Evolutionary conservation across 2,329 filamentous ascomycete genomes (phyloP), one percentile per base, ranked within the genome.

Genomic region (Exophiala oligosperma): DNA sequence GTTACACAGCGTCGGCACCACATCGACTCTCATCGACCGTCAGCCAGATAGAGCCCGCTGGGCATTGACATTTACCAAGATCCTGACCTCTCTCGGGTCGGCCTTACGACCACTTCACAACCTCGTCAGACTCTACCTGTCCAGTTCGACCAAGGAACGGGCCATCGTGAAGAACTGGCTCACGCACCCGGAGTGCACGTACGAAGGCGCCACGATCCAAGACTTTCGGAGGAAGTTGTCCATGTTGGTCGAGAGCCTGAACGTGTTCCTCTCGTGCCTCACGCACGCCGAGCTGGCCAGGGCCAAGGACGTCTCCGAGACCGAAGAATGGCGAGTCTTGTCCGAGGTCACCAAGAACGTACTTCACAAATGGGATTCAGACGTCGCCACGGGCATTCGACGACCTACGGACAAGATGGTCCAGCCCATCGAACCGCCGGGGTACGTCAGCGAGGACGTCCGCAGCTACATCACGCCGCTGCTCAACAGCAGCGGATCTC

Each of bases 231-330:
- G 61, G 23, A 63, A 63, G 52, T 37, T 63, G 40, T 63, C 61
- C 5, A 63, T 63, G 61, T 52, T 63, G 51, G 61, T 61, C 17
- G 61, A 63, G 44, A 63, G 55, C 17, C 58, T 63, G 50, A 63
- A 63, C 26, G 61, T 63, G 17, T 63, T 63, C 35, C 61, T 63
- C 12, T 63, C 61, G 6, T 61, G 57, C 23, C 56, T 63, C 44
- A 63, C 61, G 2, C 61, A 63, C 37, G 61, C 61, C 44, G 61
- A 63, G 37, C 56, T 63, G 11, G 58, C 61, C n/a, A 56, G 61
- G 44, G 61, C 61, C 44, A 54, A 52, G 38, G 58, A 49, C 21
- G 46, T 47, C 9, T 59, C 52, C 3, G 61, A 61, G 46, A 56
- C 58, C 5, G 61, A 63, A 47, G 61, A 63, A 48, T 63, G 55